Evolutionary conservation across 2,329 filamentous ascomycete species (phyloP), one percentile per base, ranked within the genome.

Genomic region (Phyllosticta paracitricarpa): DNA sequence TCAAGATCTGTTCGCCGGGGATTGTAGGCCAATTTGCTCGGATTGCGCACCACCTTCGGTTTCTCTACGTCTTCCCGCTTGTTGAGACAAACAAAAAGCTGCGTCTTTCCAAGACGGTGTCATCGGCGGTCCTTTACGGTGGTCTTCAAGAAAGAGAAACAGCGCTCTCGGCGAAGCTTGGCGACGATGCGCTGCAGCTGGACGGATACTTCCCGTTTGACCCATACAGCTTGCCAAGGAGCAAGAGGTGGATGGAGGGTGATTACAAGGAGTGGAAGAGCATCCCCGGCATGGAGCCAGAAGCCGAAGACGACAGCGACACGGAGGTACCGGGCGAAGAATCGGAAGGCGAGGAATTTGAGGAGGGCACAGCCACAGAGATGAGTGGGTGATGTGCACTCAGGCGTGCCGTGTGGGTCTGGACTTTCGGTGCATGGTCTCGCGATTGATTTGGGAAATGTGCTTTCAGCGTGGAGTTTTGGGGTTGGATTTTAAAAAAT

Each of bases 151-250:
- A 82, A 60, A 81, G 84, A 55, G 82, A 86, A 66, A 83, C 78
- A 60, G 77, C 78, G 1, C 74, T 78, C 52, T 77, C 73, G 9
- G 72, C 71, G 59, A 79, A 79, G 67, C 82, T 86, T 59, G 88
- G 89, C 62, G 90, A 96, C 66, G 85, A 87, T 64, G 88, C 85
- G 69, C 87, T 93, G 69, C 88, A 96, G 73, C 82, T 99, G 1
- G 92, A 97, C 67, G 89, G 91, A 0, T 97, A 96, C 73, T 99
- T 97, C 70, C 94, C 94, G 0, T 99, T 99, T 69, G 94, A 99
- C 71, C 95, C 95, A 2, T 99, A 97, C 73, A 88, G 93, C 69
- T 79, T 99, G 57, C 92, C 92, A 0, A 80, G 85, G 66, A 97
- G 92, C 73, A 91, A 89, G 74, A 82, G 85, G 63, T 97, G 94